Evolutionary conservation across 345 rosid species (phyloP).

Genomic region (Geranium brycei): DNA sequence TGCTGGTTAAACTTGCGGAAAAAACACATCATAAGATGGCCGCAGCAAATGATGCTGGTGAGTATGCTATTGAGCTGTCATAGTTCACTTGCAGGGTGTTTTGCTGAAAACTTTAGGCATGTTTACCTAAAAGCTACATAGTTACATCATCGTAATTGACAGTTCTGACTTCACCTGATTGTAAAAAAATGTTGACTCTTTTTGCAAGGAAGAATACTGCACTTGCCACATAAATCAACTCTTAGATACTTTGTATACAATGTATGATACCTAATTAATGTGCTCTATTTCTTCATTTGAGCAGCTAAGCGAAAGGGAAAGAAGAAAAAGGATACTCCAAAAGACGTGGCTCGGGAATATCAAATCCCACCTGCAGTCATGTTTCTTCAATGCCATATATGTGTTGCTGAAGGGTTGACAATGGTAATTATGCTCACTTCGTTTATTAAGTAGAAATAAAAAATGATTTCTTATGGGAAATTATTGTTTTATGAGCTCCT

Average conservation of each 20-base stretch:
- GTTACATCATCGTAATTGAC: too few relatives aligned
- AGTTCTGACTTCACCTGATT: too few relatives aligned
- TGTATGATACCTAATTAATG: neutral
- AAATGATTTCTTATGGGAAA: too few relatives aligned
- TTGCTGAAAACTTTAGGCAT: neutral
- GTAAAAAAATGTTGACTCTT: too few relatives aligned
- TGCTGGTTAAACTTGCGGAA: constrained; percentile 68
- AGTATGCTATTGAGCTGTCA: constrained; percentile 1
- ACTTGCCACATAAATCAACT: too few relatives aligned
- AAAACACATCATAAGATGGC: constrained; percentile 56
- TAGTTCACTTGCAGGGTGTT: neutral
- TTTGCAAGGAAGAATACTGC: too few relatives aligned
- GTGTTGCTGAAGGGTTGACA: constrained; percentile 83
- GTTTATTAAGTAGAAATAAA: too few relatives aligned
- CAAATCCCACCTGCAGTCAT: constrained; percentile 55
- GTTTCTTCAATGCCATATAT: constrained; percentile 72
- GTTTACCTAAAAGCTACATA: too few relatives aligned
- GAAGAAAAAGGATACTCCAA: constrained; percentile 57
- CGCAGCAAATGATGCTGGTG: constrained; percentile 29
- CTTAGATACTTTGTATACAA: neutral
- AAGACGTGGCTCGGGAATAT: constrained; percentile 46
- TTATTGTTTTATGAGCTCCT: too few relatives aligned
- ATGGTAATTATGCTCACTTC: constrained; percentile 32
- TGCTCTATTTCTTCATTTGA: constrained; percentile 11
- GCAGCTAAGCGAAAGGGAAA: constrained; percentile 74